A percentile compares a stretch with the other conserved stretches of the same genome.
Conservation (phyloP, 2,329 filamentous ascomycete genomes). For the Daldinia sp. region DNA sequence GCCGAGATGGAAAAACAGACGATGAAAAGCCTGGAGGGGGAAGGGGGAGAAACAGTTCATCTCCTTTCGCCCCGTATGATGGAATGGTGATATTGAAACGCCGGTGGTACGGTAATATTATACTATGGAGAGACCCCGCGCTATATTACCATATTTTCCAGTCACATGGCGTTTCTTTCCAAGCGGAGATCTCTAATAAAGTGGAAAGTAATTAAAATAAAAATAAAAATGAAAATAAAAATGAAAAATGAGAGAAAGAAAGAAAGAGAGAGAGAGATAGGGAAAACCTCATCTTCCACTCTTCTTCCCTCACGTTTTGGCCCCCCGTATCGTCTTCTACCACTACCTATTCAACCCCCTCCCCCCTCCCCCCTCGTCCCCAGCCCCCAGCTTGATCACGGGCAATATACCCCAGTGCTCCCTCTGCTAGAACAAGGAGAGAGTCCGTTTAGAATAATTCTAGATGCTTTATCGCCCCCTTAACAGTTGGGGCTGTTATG, state of each 20-base stretch:
- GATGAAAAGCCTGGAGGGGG: not conserved
- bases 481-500: not conserved
- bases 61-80: not conserved
- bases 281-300: not conserved
- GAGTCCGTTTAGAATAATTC: not conserved
- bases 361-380: no score
- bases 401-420: not conserved
- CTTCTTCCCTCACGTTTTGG: not conserved
- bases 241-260: no score
- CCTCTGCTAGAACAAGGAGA: not conserved
- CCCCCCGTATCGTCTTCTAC: not conserved
- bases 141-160: slow-evolving; percentile 2
- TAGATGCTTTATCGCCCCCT: not conserved
- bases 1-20: slow-evolving; percentile 17
- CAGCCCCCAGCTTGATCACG: not conserved
- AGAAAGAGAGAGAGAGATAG: no score
- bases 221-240: no score
- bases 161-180: not conserved
- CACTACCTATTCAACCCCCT: not conserved
- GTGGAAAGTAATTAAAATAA: not conserved
- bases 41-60: not conserved
- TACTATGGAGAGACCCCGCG: not conserved
- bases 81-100: slow-evolving; percentile 13
- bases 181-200: not conserved
- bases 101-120: slow-evolving; percentile 5